These are phyloP conservation scores for Ganoderma multipileum DNA, from an alignment of 1,284 basidiomycete genomes.

Conservation along the genomic window DNA sequence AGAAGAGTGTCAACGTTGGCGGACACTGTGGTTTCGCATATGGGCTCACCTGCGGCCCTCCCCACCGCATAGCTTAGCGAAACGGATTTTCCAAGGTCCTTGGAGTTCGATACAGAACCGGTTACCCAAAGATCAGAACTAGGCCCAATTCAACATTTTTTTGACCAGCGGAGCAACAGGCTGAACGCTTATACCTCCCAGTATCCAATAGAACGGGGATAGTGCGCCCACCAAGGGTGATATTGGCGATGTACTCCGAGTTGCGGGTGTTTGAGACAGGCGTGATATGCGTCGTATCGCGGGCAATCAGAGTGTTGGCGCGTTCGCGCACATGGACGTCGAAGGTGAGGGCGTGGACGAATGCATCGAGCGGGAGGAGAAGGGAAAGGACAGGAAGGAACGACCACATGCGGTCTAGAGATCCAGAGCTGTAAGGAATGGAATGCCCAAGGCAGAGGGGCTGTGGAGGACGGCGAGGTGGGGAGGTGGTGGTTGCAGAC, in stretches of 20 bases:
- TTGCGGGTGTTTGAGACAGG: constrained; percentile 37
- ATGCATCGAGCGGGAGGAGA: constrained; percentile 43
- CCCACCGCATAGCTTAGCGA: constrained; percentile 75
- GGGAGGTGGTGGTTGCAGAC: constrained; percentile 13
- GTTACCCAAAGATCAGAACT: constrained; percentile 76
- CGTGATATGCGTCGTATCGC: constrained; percentile 29
- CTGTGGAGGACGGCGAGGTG: constrained; percentile 24
- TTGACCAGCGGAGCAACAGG: neutral
- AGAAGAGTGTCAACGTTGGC: neutral
- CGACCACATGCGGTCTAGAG: constrained; percentile 48
- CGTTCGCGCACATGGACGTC: constrained; percentile 52
- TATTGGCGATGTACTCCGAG: constrained; percentile 55
- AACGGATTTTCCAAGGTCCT: constrained; percentile 62
- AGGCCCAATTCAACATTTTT: neutral
- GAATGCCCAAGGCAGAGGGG: constrained; percentile 27
- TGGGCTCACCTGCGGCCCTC: constrained; percentile 56
- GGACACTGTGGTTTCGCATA: neutral
- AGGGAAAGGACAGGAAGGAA: constrained; percentile 56
- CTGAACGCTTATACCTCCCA: constrained; percentile 57
- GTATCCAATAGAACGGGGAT: constrained; percentile 67
- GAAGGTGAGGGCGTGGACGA: constrained; percentile 50
- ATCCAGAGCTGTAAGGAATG: constrained; percentile 27
- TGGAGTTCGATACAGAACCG: constrained; percentile 51
- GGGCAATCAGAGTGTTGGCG: constrained; percentile 21
- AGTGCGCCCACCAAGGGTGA: constrained; percentile 53